Evolutionary conservation across 2,329 filamentous ascomycete genomes (phyloP).

Genomic region (Pseudogymnoascus sp.): DNA sequence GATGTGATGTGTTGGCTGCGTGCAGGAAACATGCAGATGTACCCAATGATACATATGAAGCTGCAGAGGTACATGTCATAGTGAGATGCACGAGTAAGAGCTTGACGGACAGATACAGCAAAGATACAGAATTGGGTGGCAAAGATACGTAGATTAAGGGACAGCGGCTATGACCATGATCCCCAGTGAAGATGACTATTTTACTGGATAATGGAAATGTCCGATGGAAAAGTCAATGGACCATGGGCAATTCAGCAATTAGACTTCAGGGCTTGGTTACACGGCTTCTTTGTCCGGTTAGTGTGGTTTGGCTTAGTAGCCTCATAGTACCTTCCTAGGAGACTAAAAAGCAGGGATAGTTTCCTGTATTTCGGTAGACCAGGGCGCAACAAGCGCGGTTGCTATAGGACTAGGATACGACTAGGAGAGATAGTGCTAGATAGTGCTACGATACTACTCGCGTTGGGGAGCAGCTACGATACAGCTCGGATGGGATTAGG

Average conservation of each 20-base stretch:
- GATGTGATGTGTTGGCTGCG: background rate
- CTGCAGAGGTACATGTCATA: background rate
- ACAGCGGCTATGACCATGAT: background rate
- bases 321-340: background rate
- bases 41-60: background rate
- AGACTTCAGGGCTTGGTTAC: background rate
- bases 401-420: background rate
- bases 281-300: background rate
- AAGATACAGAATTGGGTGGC: background rate
- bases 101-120: background rate
- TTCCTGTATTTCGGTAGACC: background rate
- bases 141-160: background rate
- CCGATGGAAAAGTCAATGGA: background rate
- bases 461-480: background rate
- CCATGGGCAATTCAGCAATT: background rate
- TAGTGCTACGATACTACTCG: background rate
- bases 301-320: background rate
- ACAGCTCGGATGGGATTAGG: background rate
- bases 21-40: background rate
- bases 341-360: background rate
- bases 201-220: background rate
- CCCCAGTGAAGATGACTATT: background rate
- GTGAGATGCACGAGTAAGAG: background rate
- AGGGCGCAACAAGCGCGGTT: background rate
- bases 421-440: background rate